These are phyloP conservation scores for Magnolia kwangsiensis DNA, from an alignment of 164 flowering plant species.

Conservation along the genomic window DNA sequence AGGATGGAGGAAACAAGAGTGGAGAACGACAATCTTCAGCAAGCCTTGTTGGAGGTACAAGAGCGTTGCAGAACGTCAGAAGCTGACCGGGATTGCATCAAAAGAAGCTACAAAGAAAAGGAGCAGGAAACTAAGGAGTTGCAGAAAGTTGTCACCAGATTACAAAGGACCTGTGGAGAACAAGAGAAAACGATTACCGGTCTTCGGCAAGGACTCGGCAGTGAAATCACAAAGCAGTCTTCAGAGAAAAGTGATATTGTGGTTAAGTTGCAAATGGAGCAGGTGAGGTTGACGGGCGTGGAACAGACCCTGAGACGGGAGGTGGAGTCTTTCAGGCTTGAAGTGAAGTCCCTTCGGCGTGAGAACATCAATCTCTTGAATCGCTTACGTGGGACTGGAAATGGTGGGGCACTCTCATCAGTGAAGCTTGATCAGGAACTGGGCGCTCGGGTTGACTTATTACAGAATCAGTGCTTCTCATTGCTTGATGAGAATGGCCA, in stretches of 20 bases:
- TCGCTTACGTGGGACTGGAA: slow-evolving; percentile 49
- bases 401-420: slow-evolving; percentile 38
- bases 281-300: slow-evolving; percentile 67
- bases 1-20: slow-evolving; percentile 35
- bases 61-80: slow-evolving; percentile 43
- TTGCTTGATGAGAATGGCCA: slow-evolving; percentile 51
- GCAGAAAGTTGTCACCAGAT: slow-evolving; percentile 60
- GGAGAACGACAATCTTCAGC: slow-evolving; percentile 45
- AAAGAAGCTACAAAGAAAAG: slow-evolving; percentile 58
- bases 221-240: slow-evolving; percentile 38
- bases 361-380: slow-evolving; percentile 69
- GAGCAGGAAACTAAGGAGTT: slow-evolving; percentile 72
- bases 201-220: slow-evolving; percentile 49
- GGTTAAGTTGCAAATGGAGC: slow-evolving; percentile 61
- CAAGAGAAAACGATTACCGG: slow-evolving; percentile 86
- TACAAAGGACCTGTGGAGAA: slow-evolving; percentile 67
- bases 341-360: slow-evolving; percentile 70
- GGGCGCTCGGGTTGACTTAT: slow-evolving; percentile 37
- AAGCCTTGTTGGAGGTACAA: slow-evolving; percentile 40
- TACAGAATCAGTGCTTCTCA: slow-evolving; percentile 63
- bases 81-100: slow-evolving; percentile 51
- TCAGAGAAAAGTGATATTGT: slow-evolving; percentile 40
- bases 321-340: slow-evolving; percentile 58
- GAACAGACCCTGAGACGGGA: slow-evolving; percentile 78
- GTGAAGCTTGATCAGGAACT: slow-evolving; percentile 74